Conservation (phyloP, 805 yeast genomes). For the Zygosaccharomyces lentus region DNA sequence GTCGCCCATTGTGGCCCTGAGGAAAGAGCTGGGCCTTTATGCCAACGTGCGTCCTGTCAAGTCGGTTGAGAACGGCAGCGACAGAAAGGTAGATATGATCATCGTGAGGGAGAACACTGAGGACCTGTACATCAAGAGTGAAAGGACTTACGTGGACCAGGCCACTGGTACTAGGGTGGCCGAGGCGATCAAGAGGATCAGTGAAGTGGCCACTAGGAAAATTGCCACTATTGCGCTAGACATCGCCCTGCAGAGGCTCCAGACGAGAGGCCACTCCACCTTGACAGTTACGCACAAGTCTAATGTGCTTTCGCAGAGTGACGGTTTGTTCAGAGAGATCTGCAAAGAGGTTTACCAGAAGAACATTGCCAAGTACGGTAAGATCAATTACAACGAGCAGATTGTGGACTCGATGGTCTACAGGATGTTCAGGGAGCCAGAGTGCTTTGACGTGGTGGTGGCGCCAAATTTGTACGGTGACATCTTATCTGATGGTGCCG, state of each 20-base stretch:
- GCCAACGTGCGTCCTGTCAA: slow-evolving; percentile 98
- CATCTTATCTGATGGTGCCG: slow-evolving; percentile 95
- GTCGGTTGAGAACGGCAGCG: slow-evolving; percentile 71
- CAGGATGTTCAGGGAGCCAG: slow-evolving; percentile 98
- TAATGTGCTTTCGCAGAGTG: slow-evolving; percentile 86
- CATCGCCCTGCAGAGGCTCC: slow-evolving; percentile 86
- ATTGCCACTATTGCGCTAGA: slow-evolving; percentile 91
- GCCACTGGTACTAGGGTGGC: slow-evolving; percentile 86
- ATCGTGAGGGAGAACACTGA: slow-evolving; percentile 99
- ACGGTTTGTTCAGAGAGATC: slow-evolving; percentile 94
- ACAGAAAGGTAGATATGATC: slow-evolving; percentile 92
- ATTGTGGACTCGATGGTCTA: slow-evolving; percentile 99
- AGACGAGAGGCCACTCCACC: slow-evolving; percentile 57
- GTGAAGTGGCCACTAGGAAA: slow-evolving; percentile 78
- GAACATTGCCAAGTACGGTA: slow-evolving; percentile 52
- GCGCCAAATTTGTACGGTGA: slow-evolving; percentile 99
- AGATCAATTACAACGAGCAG: slow-evolving; percentile 80
- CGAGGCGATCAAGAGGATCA: slow-evolving; percentile 95
- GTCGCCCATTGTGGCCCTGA: slow-evolving; percentile 96
- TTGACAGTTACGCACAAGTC: slow-evolving; percentile 94
- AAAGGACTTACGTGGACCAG: slow-evolving; percentile 58
- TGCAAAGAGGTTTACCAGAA: slow-evolving; percentile 43
- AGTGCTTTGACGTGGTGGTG: slow-evolving; percentile 93
- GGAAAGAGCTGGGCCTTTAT: slow-evolving; percentile 89
- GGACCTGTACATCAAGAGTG: slow-evolving; percentile 94